These are phyloP conservation scores for Emmonsiellopsis sp. DNA, from an alignment of 2,329 filamentous ascomycete species.

Conservation along the genomic window DNA sequence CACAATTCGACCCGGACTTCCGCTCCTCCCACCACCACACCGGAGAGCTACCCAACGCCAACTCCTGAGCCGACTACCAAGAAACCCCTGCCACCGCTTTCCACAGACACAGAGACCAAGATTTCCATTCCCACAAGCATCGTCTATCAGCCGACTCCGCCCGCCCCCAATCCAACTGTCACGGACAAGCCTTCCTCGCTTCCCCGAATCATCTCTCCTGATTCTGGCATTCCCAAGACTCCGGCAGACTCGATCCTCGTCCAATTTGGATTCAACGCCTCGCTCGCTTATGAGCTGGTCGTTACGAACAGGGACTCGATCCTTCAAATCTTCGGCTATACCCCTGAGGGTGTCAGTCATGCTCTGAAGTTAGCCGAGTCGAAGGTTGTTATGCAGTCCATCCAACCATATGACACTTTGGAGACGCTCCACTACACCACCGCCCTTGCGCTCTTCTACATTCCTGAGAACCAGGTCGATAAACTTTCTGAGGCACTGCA, in stretches of 20 bases:
- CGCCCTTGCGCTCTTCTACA: conserved; percentile 66
- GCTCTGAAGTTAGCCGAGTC: conserved; percentile 43
- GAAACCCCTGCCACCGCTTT: conserved; percentile 6
- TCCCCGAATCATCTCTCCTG: conserved; percentile 67
- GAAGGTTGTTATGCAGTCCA: conserved; percentile 56
- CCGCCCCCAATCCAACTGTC: conserved; percentile 25
- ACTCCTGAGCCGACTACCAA: not conserved
- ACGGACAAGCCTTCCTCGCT: conserved; percentile 33
- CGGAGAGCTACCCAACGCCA: not conserved
- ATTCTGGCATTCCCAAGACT: conserved; percentile 44
- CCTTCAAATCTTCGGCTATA: conserved; percentile 71
- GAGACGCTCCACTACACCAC: conserved; percentile 47
- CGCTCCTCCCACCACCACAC: not conserved
- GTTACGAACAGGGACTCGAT: conserved; percentile 61
- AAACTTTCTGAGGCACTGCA: conserved; percentile 60
- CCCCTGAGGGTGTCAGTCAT: conserved; percentile 62
- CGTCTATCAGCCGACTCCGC: conserved; percentile 14
- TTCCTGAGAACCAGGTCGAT: conserved; percentile 61
- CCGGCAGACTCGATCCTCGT: conserved; percentile 62
- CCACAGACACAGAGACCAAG: conserved; percentile 10
- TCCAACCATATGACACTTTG: conserved; percentile 68
- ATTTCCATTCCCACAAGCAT: conserved; percentile 13
- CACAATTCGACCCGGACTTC: not conserved
- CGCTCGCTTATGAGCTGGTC: conserved; percentile 78
- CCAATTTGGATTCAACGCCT: conserved; percentile 74